Evolutionary conservation across 768 basidiomycete species (phyloP).

Genomic region (Crepidotus variabilis): DNA sequence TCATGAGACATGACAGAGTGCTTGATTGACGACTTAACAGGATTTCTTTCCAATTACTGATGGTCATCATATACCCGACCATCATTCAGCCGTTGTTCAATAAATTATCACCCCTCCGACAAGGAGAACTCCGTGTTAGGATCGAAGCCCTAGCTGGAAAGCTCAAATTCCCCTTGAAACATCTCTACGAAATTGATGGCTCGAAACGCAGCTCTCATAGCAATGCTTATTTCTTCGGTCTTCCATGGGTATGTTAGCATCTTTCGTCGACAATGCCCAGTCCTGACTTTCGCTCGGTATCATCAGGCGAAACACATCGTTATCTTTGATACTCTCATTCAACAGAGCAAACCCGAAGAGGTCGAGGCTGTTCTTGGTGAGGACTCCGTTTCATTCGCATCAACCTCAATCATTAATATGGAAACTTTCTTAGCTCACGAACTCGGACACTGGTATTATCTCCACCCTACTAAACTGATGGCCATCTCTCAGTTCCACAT

Average conservation of each 20-base stretch:
- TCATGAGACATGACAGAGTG: not conserved
- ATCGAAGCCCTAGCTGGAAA: conserved; percentile 76
- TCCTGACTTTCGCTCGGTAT: not conserved
- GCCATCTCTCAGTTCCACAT: conserved; percentile 84
- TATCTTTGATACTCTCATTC: conserved; percentile 95
- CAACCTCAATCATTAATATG: conserved; percentile 1
- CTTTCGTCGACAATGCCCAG: not conserved
- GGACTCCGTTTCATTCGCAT: conserved; percentile 7
- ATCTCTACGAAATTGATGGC: conserved; percentile 96
- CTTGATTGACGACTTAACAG: conserved; percentile 31
- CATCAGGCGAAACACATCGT: conserved; percentile 87
- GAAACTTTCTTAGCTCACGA: conserved; percentile 65
- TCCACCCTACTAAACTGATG: conserved; percentile 89
- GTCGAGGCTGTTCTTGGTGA: conserved; percentile 91
- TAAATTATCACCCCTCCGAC: conserved; percentile 83
- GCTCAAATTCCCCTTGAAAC: conserved; percentile 90
- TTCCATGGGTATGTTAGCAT: conserved; percentile 71
- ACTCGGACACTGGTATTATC: conserved; percentile 93
- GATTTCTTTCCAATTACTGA: conserved; percentile 75
- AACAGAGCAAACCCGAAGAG: conserved; percentile 85
- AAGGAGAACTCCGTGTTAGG: conserved; percentile 71
- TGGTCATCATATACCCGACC: conserved; percentile 81
- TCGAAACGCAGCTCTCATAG: conserved; percentile 93
- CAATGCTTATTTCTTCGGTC: conserved; percentile 98
- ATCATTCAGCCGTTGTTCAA: conserved; percentile 97